Conservation (phyloP, 2,329 filamentous ascomycete genomes). For the Colletotrichum sojae region DNA sequence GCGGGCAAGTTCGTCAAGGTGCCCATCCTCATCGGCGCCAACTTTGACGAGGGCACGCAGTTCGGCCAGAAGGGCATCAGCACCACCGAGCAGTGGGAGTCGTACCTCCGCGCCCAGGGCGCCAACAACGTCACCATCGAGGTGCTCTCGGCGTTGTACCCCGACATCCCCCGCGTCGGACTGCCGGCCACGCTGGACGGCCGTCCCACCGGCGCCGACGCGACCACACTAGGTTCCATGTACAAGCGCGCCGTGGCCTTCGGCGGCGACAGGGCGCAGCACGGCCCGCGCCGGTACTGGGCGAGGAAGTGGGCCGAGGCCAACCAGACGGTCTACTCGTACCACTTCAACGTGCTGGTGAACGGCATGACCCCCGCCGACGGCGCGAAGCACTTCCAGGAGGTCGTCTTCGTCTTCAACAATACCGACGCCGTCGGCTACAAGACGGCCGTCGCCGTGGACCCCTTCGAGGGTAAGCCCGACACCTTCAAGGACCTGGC, state of each 20-base stretch:
- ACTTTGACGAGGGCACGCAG: slow-evolving; percentile 74
- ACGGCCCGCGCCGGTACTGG: slow-evolving; percentile 67
- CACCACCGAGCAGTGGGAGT: slow-evolving; percentile 66
- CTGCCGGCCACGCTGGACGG: slow-evolving; percentile 60
- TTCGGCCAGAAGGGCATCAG: slow-evolving; percentile 70
- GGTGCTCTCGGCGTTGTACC: slow-evolving; percentile 61
- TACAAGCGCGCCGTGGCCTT: slow-evolving; percentile 70
- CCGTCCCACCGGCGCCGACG: slow-evolving; percentile 44
- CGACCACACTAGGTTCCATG: slow-evolving; percentile 55
- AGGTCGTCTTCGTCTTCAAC: slow-evolving; percentile 60
- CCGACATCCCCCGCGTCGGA: slow-evolving; percentile 62
- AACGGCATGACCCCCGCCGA: slow-evolving; percentile 40
- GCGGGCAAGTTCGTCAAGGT: slow-evolving; percentile 74
- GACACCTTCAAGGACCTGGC: slow-evolving; percentile 58
- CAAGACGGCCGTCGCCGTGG: slow-evolving; percentile 57
- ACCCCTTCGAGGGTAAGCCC: slow-evolving; percentile 58
- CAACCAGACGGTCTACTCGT: slow-evolving; percentile 67
- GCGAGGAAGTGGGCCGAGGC: slow-evolving; percentile 65
- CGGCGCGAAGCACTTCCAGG: slow-evolving; percentile 48
- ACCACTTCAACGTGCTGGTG: slow-evolving; percentile 59
- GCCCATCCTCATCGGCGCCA: slow-evolving; percentile 74
- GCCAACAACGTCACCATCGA: slow-evolving; percentile 48
- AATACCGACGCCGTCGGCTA: slow-evolving; percentile 66
- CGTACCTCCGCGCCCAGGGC: slow-evolving; percentile 50
- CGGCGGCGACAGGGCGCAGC: slow-evolving; percentile 68